These are phyloP conservation scores for Globisporangium radiosum DNA, from an alignment of 352 stramenopile species.

Conservation along the genomic window DNA sequence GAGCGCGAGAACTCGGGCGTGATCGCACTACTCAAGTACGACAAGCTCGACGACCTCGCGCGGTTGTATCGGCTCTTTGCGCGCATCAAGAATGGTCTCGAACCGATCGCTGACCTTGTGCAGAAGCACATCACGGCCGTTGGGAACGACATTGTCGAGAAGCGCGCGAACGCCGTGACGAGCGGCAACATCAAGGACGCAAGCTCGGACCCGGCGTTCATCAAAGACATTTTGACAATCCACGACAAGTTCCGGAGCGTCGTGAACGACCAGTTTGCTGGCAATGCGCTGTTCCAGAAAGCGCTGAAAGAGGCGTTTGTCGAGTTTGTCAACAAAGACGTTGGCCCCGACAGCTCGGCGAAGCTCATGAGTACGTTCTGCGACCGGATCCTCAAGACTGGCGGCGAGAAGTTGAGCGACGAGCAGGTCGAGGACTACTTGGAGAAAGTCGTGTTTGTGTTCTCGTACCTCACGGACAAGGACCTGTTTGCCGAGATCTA, in stretches of 20 bases:
- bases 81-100: constrained; percentile 93
- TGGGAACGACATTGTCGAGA: constrained; percentile 85
- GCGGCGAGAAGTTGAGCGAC: constrained; percentile 97
- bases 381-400: constrained; percentile 98
- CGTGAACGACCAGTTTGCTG: constrained; percentile 96
- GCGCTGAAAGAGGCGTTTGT: constrained; percentile 99
- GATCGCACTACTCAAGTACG: constrained; percentile 93
- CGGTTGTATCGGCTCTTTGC: constrained; percentile 98
- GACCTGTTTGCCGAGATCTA: constrained; percentile 99
- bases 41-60: constrained; percentile 95
- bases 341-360: constrained; percentile 95
- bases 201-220: constrained; percentile 92
- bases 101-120: constrained; percentile 95
- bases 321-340: constrained; percentile 98
- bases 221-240: constrained; percentile 96
- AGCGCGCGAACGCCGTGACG: constrained; percentile 71
- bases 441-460: constrained; percentile 98
- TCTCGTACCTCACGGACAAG: constrained; percentile 99
- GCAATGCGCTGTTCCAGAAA: constrained; percentile 98
- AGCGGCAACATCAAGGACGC: constrained; percentile 93
- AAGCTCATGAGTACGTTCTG: constrained; percentile 99
- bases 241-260: constrained; percentile 98
- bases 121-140: constrained; percentile 93
- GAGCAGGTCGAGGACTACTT: constrained; percentile 96
- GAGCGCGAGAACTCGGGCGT: constrained; percentile 97